Base-by-base conservation (phyloP, 106 monocot genomes). In the Platanthera zijinensis region DNA sequence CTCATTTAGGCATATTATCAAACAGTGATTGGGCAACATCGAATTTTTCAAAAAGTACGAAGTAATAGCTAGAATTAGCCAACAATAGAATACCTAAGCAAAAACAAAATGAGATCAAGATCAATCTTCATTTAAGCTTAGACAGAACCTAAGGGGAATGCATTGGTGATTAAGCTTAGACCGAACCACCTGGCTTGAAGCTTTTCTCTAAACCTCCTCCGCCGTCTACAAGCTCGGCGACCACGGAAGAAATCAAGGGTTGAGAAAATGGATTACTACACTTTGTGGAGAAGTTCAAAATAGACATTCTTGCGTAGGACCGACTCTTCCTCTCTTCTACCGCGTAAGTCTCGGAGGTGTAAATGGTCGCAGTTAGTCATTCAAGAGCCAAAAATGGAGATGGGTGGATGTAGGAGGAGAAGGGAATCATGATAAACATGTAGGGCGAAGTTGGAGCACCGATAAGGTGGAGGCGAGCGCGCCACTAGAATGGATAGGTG, bases 131-230 rank as follows among this genome's bases (percentile, higher is more conserved):
- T 48, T 47, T 15, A 17, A n/a, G 11, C 67, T 17, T 9, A 10
- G 15, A 5, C 11, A 79, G 10, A 70, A 91, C 91, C 88, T 57
- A 84, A n/a, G 57, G 88, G 82, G 52, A 91, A 85, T 54, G 81
- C 67, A 28, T 86, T 88, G 57, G 88, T 88, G 56, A 88, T 14
- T n/a, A n/a, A n/a, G n/a, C n/a, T n/a, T n/a, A n/a, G n/a, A n/a
- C n/a, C n/a, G n/a, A n/a, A n/a, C n/a, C n/a, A n/a, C n/a, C n/a
- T n/a, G 59, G 2, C 22, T 64, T 51, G 56, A 80, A 75, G 63
- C 78, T 39, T 2, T 7, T 32, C 10, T 72, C 51, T 1, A 45
- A 48, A 18, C 9, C 22, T 69, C 68, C 57, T 49, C 63, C 52
- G 2, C 28, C 51, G 69, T 13, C 69, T 12, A 69, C 69, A 13